Evolutionary conservation across 2,329 filamentous ascomycete genomes (phyloP).

Genomic region (Botrytis sinoallii): DNA sequence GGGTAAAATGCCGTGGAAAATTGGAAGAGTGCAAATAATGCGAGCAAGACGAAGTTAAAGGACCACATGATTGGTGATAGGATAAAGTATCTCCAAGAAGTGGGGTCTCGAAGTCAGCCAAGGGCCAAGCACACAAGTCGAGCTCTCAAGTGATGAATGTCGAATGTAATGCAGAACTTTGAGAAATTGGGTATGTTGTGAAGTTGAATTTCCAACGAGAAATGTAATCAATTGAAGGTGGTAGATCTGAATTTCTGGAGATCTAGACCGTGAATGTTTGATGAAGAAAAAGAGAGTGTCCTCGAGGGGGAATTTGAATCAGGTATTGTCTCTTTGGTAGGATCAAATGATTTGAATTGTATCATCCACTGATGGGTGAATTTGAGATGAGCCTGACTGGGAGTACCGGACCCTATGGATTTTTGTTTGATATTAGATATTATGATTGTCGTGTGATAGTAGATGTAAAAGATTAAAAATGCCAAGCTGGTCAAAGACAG

Average conservation of each 20-base stretch:
- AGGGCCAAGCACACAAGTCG: background rate
- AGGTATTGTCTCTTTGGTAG: background rate
- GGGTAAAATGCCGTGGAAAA: slow-evolving; percentile 31
- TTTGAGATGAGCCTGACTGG: slow-evolving; percentile 7
- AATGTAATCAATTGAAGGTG: background rate
- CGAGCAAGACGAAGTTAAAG: background rate
- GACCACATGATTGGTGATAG: slow-evolving; percentile 2
- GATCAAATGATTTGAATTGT: background rate
- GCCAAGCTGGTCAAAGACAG: slow-evolving; percentile 34
- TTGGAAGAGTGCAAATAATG: slow-evolving; percentile 13
- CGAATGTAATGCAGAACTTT: background rate
- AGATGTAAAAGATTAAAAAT: slow-evolving; percentile 16
- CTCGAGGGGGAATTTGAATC: background rate
- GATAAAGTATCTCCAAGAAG: background rate
- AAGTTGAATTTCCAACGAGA: background rate
- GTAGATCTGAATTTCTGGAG: background rate
- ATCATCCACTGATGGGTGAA: background rate
- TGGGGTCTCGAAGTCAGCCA: background rate
- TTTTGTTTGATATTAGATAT: slow-evolving; percentile 28
- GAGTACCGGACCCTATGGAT: slow-evolving; percentile 31
- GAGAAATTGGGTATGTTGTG: background rate
- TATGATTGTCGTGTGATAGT: slow-evolving; percentile 25
- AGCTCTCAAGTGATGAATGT: background rate
- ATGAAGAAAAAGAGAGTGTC: background rate
- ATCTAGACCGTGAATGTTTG: background rate